Evolutionary conservation across 345 rosid species (phyloP), one percentile per base, ranked within the genome.

Genomic region (Citrus inodora): DNA sequence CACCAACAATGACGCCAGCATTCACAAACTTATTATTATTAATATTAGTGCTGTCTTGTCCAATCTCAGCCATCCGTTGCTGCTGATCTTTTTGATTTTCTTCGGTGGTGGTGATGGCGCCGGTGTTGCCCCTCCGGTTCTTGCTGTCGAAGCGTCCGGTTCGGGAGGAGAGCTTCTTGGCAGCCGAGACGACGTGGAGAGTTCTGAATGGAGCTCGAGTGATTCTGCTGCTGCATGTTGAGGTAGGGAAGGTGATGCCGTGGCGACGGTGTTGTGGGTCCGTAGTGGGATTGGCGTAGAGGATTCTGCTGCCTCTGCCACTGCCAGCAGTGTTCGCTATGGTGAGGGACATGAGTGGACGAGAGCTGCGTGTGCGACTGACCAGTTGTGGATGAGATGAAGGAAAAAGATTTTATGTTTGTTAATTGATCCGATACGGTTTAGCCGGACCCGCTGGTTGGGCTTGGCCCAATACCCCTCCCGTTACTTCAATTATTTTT

Each of bases 61-160:
- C 87, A 72, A 87, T 83, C 65, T 66, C 87, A 8, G 19, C 75
- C 33, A n/a, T 60, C 73, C 80, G 79, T 35, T 59, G 76, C 68
- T 62, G 40, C 64, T 38, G 60, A 38, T 74, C 73, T 48, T 77
- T 77, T 22, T 64, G 68, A 1, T 76, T 82, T 13, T 85, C 78
- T 22, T 86, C 85, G 67, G 84, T 80, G 33, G 84, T 90, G 25
- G 83, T 81, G 30, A 89, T 90, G 11, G 91, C 83, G 28, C 83
- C 84, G 35, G 82, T 75, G 35, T 77, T 79, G 77, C 79, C 82
- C 71, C 89, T 84, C 77, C 89, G 85, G 69, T 90, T 90, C 87
- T 56, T 87, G 82, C 95, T 86, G 85, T 88, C 94, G 80, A 90
- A 91, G 58, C 89, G 89, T 60, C 98, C 94, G 73, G 91, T 89